phyloP scores from a whole-genome alignment of 371 early-diverging fungal species.

The Astathelohania contejeani region DNA sequence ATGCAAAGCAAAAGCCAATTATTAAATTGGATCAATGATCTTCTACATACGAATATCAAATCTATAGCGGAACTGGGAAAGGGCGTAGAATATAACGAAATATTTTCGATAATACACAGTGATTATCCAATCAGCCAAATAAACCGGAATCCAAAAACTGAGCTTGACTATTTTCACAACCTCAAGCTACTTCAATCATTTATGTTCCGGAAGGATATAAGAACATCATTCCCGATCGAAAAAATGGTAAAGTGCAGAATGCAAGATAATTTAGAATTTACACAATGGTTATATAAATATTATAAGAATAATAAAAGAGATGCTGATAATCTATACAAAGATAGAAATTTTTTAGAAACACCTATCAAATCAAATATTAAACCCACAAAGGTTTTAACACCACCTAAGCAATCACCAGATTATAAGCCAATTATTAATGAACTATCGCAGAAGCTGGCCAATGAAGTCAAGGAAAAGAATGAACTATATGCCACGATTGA shows the following conservation, averaged over 20 bases:
- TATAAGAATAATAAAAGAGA: slow-evolving; percentile 5
- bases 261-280: slow-evolving; percentile 38
- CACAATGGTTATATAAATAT: slow-evolving; percentile 30
- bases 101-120: slow-evolving; percentile 11
- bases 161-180: slow-evolving; percentile 23
- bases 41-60: no score
- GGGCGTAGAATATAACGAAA: slow-evolving; percentile 10
- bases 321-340: no score
- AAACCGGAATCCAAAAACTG: slow-evolving; percentile 6
- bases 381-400: not conserved
- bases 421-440: slow-evolving; percentile 1
- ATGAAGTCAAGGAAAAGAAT: slow-evolving; percentile 9
- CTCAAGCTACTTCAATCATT: slow-evolving; percentile 20
- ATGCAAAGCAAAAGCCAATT: no score
- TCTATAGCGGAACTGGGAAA: slow-evolving; percentile 31
- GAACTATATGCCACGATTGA: slow-evolving; percentile 13
- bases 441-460: not conserved
- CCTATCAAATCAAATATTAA: not conserved
- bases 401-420: not conserved
- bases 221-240: slow-evolving; percentile 24
- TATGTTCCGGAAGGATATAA: slow-evolving; percentile 10
- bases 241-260: slow-evolving; percentile 27
- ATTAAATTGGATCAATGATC: no score
- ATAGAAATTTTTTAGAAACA: not conserved
- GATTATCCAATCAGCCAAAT: slow-evolving; percentile 8